Evolutionary conservation across 257 asterid species (phyloP), one percentile per base, ranked within the genome.

Genomic region (Solanum gandarillasii): DNA sequence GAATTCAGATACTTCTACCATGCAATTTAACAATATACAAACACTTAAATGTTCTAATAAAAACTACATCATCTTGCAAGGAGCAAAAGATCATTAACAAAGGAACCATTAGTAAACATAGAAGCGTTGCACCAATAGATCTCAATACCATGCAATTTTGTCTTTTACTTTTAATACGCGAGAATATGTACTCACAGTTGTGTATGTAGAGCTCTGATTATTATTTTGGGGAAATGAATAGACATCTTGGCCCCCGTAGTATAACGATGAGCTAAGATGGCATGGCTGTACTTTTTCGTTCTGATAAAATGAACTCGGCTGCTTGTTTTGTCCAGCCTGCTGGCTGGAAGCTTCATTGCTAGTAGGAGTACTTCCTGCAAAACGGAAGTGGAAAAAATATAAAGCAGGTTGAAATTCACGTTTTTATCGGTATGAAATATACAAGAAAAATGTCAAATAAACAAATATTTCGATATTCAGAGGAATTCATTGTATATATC

Each of bases 231-330:
- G 98, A 8, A 76, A 91, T 87, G 94, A 79, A 87, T 95, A 95
- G 60, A 94, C 88, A 73, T 95, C 99, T 88, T 93, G 99, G 29
- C 98, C 99, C 12, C 99, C 99, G 38, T 96, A 96, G 94, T 94
- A 95, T 83, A 96, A 93, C 0, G 99, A 96, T 21, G 99, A 96
- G 92, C 95, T 94, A 89, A 93, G 93, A 84, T 91, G 95, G 87
- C 92, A 95, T 1, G 98, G 98, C 85, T 91, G 94, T 20, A 81
- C 83, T 58, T 93, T 93, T 85, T 94, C 91, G 21, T 93, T 96
- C 84, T 90, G 91, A 89, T 90, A 92, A 90, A 89, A 92, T 6
- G 95, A 87, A 32, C 29, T 82, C 8, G 14, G 11, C n/a, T 87
- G 93, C 91, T 91, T 92, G 89, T 88, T 76, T 20, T 87, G 84